Evolutionary conservation across 164 flowering plant species (phyloP), one percentile per base, ranked within the genome.

Genomic region (Litsea cubeba): DNA sequence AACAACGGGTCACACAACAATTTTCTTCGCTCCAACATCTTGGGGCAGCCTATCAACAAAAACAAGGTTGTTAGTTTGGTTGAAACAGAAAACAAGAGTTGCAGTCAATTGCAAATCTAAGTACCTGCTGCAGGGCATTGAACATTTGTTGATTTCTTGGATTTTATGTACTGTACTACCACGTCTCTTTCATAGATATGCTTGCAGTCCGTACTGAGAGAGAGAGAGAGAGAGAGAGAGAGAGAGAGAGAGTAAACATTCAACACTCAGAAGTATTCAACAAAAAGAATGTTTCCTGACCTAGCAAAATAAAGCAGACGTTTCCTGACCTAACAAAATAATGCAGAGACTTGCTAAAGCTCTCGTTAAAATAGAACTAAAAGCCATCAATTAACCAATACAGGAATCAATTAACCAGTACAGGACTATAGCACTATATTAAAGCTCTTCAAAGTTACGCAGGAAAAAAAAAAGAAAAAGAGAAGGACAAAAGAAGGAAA

Each of bases 111-210:
- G 49, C 5, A 18, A 64, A 51, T 26, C n/a, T 25, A 65, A 24
- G 20, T 81, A 93, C 99, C 99, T 86, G 98, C 86, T 28, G 88
- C 84, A 54, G 98, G 96, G 81, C 98, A 95, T 51, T 26, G 69
- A 30, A 79, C 76, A 3, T 20, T 70, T n/a, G 72, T 28, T 5
- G 72, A 35, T 3, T 60, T 75, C 73, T 81, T 85, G 73, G 86
- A 68, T 68, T 58, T 79, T 17, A 93, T 86, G 80, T 88, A 83
- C 25, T 72, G 84, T 85, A 83, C 75, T 75, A 95, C 82, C 70
- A 89, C 88, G 20, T 69, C 63, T 86, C 89, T 88, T n/a, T 90
- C 99, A 78, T 93, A 95, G 62, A 95, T 82, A 80, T 95, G 99
- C 83, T 88, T 90, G 89, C 99, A 95, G 58, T 88, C 94, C 81